Evolutionary conservation across 2,329 filamentous ascomycete genomes (phyloP), one percentile per base, ranked within the genome.

Genomic region (Hypoxylon sp.): DNA sequence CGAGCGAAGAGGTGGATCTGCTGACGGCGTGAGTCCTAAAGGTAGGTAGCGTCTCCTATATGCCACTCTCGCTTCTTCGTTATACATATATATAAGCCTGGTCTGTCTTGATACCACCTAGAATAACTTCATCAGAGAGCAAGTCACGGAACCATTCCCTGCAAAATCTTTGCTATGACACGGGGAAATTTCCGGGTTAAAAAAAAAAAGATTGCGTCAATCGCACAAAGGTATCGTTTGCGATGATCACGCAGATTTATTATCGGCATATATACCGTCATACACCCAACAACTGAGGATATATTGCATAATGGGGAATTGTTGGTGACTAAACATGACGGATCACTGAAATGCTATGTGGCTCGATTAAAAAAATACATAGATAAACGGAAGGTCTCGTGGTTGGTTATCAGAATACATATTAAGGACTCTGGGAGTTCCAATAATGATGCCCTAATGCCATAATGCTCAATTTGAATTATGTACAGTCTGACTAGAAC

Each of bases 1-100:
- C 88, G 0, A 84, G 84, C 44, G 87, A 91, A 71, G 92, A 94
- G 79, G 82, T 90, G 52, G 81, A 84, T 37, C 76, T 81, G 70
- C 77, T 90, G 60, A 77, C 80, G 60, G 77, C 79, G 68, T 83
- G 48, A 74, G 62, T 46, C 59, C 67, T 55, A 42, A 47, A 60
- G 59, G 53, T 59, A 61, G 60, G 65, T 68, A 60, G 39, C 71
- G 72, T 62, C 17, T 54, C 22, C 24, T 47, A 8, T 52, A 47
- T 63, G 44, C 62, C 57, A 24, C 52, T 46, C n/a, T 53, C 47
- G 39, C 39, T 64, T 35, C 46, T 62, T 55, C 59, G 57, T 22
- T 22, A 22, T 69, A 66, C 46, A 59, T 59, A 29, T 57, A 50
- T 42, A 53, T 66, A 61, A 62, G 42, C 55, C 48, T 47, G 50